Conservation (phyloP, 1,284 basidiomycete genomes). For the Gymnopus androsaceus region DNA sequence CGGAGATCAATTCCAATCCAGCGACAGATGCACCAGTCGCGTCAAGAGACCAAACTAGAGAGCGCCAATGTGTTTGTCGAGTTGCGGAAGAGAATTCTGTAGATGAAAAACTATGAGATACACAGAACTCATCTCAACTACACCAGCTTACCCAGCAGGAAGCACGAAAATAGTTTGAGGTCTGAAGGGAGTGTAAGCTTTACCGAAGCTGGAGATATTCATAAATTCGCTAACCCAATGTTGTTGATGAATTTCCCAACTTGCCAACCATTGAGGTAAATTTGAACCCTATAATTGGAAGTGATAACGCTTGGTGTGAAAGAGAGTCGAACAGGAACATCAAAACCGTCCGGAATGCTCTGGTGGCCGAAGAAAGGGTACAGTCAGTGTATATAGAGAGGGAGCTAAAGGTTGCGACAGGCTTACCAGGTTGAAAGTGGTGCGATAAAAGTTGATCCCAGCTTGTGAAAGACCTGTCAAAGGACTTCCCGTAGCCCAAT, state of each 20-base stretch:
- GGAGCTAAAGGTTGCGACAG: too few relatives aligned
- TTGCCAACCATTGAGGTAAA: slow-evolving; percentile 58
- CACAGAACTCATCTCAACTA: not conserved
- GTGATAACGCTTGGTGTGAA: slow-evolving; percentile 44
- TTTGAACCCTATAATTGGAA: slow-evolving; percentile 50
- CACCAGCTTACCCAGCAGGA: slow-evolving; percentile 42
- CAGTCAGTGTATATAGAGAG: too few relatives aligned
- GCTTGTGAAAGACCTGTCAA: slow-evolving; percentile 39
- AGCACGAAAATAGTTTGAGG: slow-evolving; percentile 51
- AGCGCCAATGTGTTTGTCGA: slow-evolving; percentile 47
- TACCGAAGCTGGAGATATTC: not conserved
- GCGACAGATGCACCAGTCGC: slow-evolving; percentile 40
- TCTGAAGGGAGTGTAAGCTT: slow-evolving; percentile 22
- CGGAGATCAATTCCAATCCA: slow-evolving; percentile 41
- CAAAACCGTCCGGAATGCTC: slow-evolving; percentile 37
- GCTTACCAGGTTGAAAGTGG: slow-evolving; percentile 49
- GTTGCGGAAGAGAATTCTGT: slow-evolving; percentile 41
- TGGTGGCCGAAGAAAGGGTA: not conserved
- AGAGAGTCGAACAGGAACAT: slow-evolving; percentile 46
- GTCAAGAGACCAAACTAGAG: slow-evolving; percentile 51
- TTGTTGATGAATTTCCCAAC: slow-evolving; percentile 54
- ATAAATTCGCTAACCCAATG: slow-evolving; percentile 39
- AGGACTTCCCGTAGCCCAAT: slow-evolving; percentile 42
- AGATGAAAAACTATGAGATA: not conserved
- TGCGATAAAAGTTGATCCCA: slow-evolving; percentile 55